These are phyloP conservation scores for Porcisia hertigi DNA, from an alignment of 208 protist species.

Conservation along the genomic window DNA sequence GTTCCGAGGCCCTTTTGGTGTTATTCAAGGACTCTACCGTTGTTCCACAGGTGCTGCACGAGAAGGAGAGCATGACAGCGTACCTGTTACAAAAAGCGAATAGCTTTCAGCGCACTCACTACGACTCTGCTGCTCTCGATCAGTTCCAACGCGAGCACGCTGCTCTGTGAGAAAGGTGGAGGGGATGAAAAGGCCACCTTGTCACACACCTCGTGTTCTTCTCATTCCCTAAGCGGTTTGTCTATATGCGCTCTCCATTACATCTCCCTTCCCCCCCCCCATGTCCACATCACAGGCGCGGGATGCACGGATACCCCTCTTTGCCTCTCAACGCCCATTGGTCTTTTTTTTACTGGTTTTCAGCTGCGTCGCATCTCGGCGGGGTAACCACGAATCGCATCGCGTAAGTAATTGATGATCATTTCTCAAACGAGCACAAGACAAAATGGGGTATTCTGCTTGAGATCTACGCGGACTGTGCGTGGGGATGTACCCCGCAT, in stretches of 20 bases:
- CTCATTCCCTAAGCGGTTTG: neutral
- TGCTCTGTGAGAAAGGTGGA: constrained; percentile 2
- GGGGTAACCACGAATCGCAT: neutral
- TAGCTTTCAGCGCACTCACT: constrained; percentile 55
- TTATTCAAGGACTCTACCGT: constrained; percentile 32
- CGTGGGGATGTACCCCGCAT: too few relatives aligned
- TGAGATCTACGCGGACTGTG: neutral
- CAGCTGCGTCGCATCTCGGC: neutral
- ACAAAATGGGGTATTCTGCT: neutral
- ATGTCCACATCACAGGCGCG: neutral
- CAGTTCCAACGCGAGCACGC: constrained; percentile 47
- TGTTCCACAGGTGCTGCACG: constrained; percentile 23
- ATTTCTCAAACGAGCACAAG: neutral
- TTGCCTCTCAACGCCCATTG: neutral
- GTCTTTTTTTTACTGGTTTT: neutral
- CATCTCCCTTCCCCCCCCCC: neutral
- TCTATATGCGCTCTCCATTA: neutral
- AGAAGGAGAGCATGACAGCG: constrained; percentile 36
- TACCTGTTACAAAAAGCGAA: constrained; percentile 37
- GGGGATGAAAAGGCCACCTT: neutral
- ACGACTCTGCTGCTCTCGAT: constrained; percentile 50
- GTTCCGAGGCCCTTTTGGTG: constrained; percentile 51
- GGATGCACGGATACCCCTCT: neutral
- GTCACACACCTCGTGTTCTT: neutral
- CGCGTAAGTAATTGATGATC: neutral